Percentiles rank a stretch among this genome's conserved stretches.
phyloP scores from a whole-genome alignment of 2,329 filamentous ascomycete species.

The Fusarium dlaminii region DNA sequence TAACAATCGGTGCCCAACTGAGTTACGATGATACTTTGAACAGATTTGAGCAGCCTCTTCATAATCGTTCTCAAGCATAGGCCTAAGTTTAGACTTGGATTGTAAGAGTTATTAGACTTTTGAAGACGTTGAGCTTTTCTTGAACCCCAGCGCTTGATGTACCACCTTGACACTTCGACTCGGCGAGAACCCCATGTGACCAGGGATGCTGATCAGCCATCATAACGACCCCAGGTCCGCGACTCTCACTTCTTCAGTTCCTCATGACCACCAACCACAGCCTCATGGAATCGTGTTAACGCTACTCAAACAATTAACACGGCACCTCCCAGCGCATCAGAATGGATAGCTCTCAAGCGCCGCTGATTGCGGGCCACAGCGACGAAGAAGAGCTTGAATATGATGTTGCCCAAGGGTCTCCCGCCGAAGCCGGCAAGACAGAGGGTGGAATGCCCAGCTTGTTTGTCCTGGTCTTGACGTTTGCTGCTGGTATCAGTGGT shows the following conservation, averaged over 20 bases:
- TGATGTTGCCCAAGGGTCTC: constrained; percentile 40
- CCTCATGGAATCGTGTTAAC: constrained; percentile 22
- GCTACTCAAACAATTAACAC: not conserved
- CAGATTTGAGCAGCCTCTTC: not conserved
- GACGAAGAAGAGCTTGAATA: constrained; percentile 48
- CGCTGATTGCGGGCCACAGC: constrained; percentile 48
- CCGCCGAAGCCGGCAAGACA: constrained; percentile 43
- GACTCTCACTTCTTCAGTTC: not conserved
- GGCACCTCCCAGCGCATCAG: constrained; percentile 2
- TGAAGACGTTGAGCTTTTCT: not conserved
- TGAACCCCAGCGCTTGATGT: not conserved
- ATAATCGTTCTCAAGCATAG: accelerated
- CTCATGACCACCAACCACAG: constrained; percentile 25
- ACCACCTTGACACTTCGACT: not conserved
- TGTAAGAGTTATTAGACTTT: no score
- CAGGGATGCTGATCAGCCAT: constrained; percentile 37
- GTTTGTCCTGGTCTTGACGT: constrained; percentile 70
- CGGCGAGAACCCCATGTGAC: constrained; percentile 36
- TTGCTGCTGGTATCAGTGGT: constrained; percentile 73
- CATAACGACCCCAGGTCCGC: constrained; percentile 23
- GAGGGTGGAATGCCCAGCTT: constrained; percentile 50
- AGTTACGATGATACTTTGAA: no score
- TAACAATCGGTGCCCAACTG: accelerated
- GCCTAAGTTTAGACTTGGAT: not conserved
- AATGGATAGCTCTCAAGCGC: constrained; percentile 52